A percentile compares a stretch with the other conserved stretches of the same genome.
Conservation (phyloP, 495 filamentous ascomycete species). For the Venustampulla echinocandica region DNA sequence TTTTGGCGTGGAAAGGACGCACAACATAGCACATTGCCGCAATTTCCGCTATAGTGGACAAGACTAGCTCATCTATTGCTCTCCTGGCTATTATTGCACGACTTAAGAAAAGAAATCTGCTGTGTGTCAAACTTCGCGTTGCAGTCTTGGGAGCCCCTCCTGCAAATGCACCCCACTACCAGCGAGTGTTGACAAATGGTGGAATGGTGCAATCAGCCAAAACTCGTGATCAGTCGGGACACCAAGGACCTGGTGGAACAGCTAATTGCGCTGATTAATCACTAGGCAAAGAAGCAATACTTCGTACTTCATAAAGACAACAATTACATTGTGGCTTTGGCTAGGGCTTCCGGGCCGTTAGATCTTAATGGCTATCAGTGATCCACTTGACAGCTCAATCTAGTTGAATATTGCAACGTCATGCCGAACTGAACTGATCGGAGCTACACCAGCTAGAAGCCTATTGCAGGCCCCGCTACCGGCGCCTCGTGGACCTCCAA, state of each 20-base stretch:
- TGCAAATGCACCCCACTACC: background rate
- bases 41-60: background rate
- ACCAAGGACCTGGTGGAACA: too few relatives aligned
- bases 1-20: background rate
- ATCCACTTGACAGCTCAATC: too few relatives aligned
- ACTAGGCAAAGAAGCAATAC: too few relatives aligned
- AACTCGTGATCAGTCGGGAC: too few relatives aligned
- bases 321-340: too few relatives aligned
- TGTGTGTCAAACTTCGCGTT: background rate
- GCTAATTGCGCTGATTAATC: too few relatives aligned
- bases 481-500: background rate
- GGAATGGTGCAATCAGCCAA: too few relatives aligned
- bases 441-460: background rate
- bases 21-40: background rate
- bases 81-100: background rate
- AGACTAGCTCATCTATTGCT: background rate
- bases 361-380: too few relatives aligned
- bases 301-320: too few relatives aligned
- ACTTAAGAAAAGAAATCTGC: background rate
- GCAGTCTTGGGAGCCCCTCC: background rate
- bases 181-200: too few relatives aligned
- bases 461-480: slow-evolving; percentile 1
- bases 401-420: too few relatives aligned
- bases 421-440: background rate
- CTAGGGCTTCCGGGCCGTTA: too few relatives aligned